Base-by-base conservation (phyloP, 352 stramenopile genomes). In the Globisporangium orthogonon region DNA sequence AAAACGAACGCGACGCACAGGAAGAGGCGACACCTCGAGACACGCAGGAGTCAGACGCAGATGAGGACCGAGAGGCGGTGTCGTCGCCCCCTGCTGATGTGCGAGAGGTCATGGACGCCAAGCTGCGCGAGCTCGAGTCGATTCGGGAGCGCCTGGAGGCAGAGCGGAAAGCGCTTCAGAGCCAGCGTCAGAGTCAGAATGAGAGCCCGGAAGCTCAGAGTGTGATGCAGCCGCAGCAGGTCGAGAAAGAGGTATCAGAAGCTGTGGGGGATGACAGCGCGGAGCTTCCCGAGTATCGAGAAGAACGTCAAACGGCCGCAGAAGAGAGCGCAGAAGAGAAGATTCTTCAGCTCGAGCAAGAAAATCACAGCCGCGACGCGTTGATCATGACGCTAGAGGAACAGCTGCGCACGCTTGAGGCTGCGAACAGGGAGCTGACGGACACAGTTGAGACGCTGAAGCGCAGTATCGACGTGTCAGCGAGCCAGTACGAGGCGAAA, bases 81-180 rank as follows among this genome's bases (percentile, higher is more conserved):
- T 15, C 11, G 37, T 4, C 9, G 11, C 10, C 37, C 4, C 11
- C 11, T 2, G 37, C 11, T 13, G 37, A 43, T 13, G 37, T 4
- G 37, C 37, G 37, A 4, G 37, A 43, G 37, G 11, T 43, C 37
- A 43, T 43, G 37, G 37, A 43, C 37, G 37, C 37, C 10, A 62
- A 56, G 39, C 31, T 62, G 23, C 49, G 50, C 5, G 56, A 62
- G 17, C 50, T 62, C 18, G 56, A 62, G 44, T 28, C 50, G n/a
- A 62, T 57, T 31, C 56, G 56, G 0, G 56, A 62, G 7, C 48
- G 50, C 23, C 13, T 62, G 13, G 56, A 62, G 29, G 6, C 50
- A 1, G 56, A 62, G 23, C 56, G 56, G 11, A 33, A 17, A 2
- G 40, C 46, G 28, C 30, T 56, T 14, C 47, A 54, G 28, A 47